phyloP scores from a whole-genome alignment of 306 rosid species.

The Carpinus fangiana region DNA sequence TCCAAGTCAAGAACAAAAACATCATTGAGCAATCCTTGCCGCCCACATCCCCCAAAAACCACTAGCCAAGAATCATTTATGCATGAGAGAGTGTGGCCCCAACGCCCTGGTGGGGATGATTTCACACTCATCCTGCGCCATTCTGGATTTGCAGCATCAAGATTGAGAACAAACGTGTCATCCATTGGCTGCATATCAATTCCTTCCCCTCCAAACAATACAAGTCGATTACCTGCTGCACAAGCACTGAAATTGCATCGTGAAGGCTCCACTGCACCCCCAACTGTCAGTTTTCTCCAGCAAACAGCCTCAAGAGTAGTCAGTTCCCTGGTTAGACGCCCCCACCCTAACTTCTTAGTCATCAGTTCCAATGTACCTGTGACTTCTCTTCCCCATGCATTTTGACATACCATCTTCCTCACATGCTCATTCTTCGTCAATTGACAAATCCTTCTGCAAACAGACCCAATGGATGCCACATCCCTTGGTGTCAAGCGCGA shows the following conservation, averaged over 20 bases:
- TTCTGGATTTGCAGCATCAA: constrained; percentile 81
- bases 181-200: constrained; percentile 98
- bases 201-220: constrained; percentile 96
- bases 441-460: constrained; percentile 85
- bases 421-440: constrained; percentile 90
- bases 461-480: constrained; percentile 98
- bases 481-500: constrained; percentile 97
- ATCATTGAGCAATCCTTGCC: constrained; percentile 89
- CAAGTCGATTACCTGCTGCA: constrained; percentile 94
- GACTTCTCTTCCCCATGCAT: constrained; percentile 98
- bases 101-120: constrained; percentile 97
- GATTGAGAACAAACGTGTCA: constrained; percentile 93
- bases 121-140: constrained; percentile 84
- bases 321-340: constrained; percentile 85
- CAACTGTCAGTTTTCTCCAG: constrained; percentile 87
- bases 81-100: constrained; percentile 98
- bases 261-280: constrained; percentile 92
- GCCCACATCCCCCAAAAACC: constrained; percentile 94
- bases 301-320: constrained; percentile 95
- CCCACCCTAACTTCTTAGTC: constrained; percentile 96
- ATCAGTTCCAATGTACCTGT: constrained; percentile 84
- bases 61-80: constrained; percentile 87
- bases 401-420: constrained; percentile 97
- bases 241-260: constrained; percentile 99
- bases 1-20: constrained; percentile 96